Evolutionary conservation across 2,329 filamentous ascomycete genomes (phyloP), one percentile per base, ranked within the genome.

Genomic region (Hypoxylon sp.): DNA sequence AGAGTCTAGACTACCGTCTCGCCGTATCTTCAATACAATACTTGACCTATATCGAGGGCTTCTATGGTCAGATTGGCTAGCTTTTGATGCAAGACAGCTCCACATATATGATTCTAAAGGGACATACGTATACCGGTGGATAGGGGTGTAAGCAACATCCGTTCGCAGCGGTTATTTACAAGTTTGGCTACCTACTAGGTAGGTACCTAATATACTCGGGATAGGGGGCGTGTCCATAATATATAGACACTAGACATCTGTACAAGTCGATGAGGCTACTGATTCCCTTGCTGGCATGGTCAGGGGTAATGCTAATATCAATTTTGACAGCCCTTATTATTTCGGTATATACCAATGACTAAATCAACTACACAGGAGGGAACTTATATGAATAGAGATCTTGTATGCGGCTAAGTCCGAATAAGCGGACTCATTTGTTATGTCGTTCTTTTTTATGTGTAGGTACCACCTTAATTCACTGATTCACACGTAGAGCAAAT

Each of bases 1-100:
- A 12, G 14, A 43, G 37, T 43, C 51, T 54, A 54, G 51, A 43
- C 51, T 37, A 29, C 12, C 5, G 23, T 16, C 16, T 14, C 30
- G 6, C 34, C 43, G 14, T 8, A 30, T 30, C n/a, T 29, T n/a
- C 12, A 29, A 37, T 21, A 29, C 30, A 45, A 27, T n/a, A 16
- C 27, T 32, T 21, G 27, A 21, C 12, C 46, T 37, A 43, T 23
- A 12, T n/a, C 3, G 3, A 41, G 51, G 32, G n/a, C 5, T 29
- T 7, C n/a, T 43, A 5, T 14, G 51, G 25, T 30, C 27, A 21
- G 23, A 43, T 43, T 37, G 34, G 16, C 34, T n/a, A 12, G 27
- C 23, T 14, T 19, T 41, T 9, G 8, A 53, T 41, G 21, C 23
- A 29, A 41, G 32, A 9, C 21, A 7, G 32, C 23, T 53, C 32